These are phyloP conservation scores for Diaporthe amygdali DNA, from an alignment of 2,329 filamentous ascomycete genomes.

Conservation along the genomic window DNA sequence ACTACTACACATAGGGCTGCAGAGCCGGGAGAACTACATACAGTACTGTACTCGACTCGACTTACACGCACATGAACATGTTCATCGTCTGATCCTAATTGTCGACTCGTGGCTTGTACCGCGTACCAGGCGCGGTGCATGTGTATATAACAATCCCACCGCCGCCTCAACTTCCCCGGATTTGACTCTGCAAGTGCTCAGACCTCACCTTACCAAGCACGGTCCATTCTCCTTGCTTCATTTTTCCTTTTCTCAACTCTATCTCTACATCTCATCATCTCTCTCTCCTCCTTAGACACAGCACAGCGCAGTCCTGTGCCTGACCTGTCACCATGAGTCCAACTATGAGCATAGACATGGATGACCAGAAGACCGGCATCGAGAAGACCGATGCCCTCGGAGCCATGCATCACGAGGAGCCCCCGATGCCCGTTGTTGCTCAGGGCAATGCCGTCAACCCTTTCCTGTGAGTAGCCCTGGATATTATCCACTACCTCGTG, in stretches of 20 bases:
- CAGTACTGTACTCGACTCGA: background rate
- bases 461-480: conserved; percentile 1
- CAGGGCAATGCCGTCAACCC: conserved; percentile 17
- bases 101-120: background rate
- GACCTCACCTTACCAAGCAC: conserved; percentile 1
- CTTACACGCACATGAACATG: conserved; percentile 2
- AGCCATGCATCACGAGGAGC: conserved; percentile 14
- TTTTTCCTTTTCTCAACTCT: background rate
- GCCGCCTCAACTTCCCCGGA: conserved; percentile 5
- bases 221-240: background rate
- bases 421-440: background rate
- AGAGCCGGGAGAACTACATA: background rate
- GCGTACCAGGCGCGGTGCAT: background rate
- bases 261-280: background rate
- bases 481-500: background rate
- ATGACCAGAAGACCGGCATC: conserved; percentile 1
- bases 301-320: background rate
- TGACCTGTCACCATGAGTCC: background rate
- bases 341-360: conserved; percentile 4
- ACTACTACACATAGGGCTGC: background rate
- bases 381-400: conserved; percentile 9
- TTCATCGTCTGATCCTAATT: background rate
- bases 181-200: conserved; percentile 6
- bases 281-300: background rate
- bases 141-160: background rate